A percentile compares a stretch with the other conserved stretches of the same genome.
Evolutionary conservation across 2,329 filamentous ascomycete genomes (phyloP).

Genomic region (Ascochyta fabae): DNA sequence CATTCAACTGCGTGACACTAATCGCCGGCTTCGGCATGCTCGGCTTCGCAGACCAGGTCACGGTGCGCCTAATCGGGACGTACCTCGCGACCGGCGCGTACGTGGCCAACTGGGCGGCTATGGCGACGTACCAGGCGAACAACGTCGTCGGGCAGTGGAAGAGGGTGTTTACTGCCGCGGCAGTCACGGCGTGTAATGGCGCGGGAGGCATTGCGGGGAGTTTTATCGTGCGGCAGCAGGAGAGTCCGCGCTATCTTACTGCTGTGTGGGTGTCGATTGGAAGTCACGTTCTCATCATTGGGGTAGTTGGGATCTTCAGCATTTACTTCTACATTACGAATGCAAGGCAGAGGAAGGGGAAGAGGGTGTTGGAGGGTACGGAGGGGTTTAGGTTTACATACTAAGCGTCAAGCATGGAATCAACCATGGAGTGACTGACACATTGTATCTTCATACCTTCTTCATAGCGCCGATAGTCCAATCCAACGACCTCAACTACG

Average conservation of each 20-base stretch:
- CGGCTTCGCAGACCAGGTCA: conserved; percentile 65
- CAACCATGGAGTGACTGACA: no score
- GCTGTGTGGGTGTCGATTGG: conserved; percentile 73
- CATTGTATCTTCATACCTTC: no score
- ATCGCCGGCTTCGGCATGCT: conserved; percentile 71
- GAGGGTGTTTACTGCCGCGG: conserved; percentile 66
- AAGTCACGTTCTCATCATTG: conserved; percentile 64
- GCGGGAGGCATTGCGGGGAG: conserved; percentile 70
- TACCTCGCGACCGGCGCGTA: conserved; percentile 73
- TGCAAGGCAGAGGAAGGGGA: conserved; percentile 55
- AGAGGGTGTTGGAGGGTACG: conserved; percentile 58
- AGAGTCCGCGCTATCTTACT: conserved; percentile 68
- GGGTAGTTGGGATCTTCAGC: conserved; percentile 59
- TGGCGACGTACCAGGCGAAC: conserved; percentile 64
- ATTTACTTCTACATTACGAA: conserved; percentile 63
- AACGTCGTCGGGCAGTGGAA: conserved; percentile 64
- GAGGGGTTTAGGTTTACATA: conserved; percentile 56
- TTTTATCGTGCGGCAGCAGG: conserved; percentile 67
- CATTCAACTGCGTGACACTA: conserved; percentile 68
- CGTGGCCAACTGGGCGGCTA: conserved; percentile 71
- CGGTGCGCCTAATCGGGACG: conserved; percentile 68
- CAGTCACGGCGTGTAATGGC: conserved; percentile 66
- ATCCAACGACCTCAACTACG: no score
- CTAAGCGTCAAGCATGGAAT: conserved; percentile 24
- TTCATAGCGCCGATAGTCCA: no score